Evolutionary conservation across 768 basidiomycete genomes (phyloP).

Genomic region (Kwoniella europaea): DNA sequence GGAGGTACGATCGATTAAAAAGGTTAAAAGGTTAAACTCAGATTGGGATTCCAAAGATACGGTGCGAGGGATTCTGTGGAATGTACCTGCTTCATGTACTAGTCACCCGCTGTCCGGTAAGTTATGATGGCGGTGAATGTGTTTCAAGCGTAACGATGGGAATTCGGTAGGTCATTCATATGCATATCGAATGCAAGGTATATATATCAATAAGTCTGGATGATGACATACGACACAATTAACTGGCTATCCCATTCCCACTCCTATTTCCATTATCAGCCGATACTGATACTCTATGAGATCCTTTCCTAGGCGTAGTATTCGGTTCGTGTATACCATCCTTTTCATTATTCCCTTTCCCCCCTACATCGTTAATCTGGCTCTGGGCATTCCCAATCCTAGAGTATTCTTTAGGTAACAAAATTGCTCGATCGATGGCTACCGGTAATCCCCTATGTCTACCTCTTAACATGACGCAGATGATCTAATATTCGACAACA

Average conservation of each 20-base stretch:
- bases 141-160: too few species aligned
- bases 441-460: constrained; percentile 51
- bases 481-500: constrained; percentile 8
- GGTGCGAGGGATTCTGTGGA: too few species aligned
- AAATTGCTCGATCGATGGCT: constrained; percentile 51
- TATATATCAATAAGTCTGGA: too few species aligned
- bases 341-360: background rate
- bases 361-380: background rate
- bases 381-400: constrained; percentile 26
- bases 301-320: background rate
- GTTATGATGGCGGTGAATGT: too few species aligned
- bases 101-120: too few species aligned
- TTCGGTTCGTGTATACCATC: background rate
- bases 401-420: constrained; percentile 44
- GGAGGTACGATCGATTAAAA: background rate
- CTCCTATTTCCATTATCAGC: background rate
- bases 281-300: background rate
- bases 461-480: constrained; percentile 45
- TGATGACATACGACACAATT: too few species aligned
- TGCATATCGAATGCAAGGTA: too few species aligned
- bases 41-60: too few species aligned
- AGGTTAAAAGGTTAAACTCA: background rate
- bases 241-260: too few species aligned
- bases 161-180: too few species aligned
- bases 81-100: too few species aligned